phyloP scores from a whole-genome alignment of 1,284 basidiomycete species.

The Marasmius fiardii region DNA sequence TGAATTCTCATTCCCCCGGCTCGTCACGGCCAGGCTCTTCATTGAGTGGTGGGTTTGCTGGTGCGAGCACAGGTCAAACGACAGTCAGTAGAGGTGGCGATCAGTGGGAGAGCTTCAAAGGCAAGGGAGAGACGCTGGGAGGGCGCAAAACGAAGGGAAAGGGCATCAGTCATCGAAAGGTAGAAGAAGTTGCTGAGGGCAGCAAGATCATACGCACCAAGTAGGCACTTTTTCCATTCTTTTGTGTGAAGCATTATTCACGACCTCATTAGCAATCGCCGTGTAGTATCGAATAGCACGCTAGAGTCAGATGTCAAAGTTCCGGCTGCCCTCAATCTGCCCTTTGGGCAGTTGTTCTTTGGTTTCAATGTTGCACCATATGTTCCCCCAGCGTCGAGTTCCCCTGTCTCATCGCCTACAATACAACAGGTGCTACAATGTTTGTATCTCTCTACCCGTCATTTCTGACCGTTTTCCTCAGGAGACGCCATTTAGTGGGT shows the following conservation, averaged over 20 bases:
- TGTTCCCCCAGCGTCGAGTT: conserved; percentile 45
- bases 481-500: conserved; percentile 46
- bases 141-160: conserved; percentile 92
- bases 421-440: conserved; percentile 21
- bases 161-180: conserved; percentile 79
- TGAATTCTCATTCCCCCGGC: conserved; percentile 76
- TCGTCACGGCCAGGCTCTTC: conserved; percentile 80
- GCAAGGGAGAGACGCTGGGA: conserved; percentile 83
- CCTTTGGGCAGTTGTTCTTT: conserved; percentile 93
- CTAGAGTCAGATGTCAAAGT: conserved; percentile 77
- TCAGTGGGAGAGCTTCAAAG: conserved; percentile 91
- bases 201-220: conserved; percentile 89
- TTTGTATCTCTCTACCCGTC: background rate
- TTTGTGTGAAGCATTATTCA: background rate
- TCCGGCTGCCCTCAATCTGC: conserved; percentile 87
- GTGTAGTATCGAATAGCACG: conserved; percentile 82
- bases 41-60: conserved; percentile 62
- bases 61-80: conserved; percentile 40
- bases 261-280: conserved; percentile 61
- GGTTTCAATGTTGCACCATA: conserved; percentile 81
- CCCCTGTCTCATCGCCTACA: conserved; percentile 20
- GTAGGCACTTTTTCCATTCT: conserved; percentile 45
- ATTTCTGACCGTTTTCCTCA: conserved; percentile 15
- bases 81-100: conserved; percentile 71
- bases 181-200: conserved; percentile 73